phyloP scores from a whole-genome alignment of 441 rosid genomes.

The Pelargonium myrrhifolium region DNA sequence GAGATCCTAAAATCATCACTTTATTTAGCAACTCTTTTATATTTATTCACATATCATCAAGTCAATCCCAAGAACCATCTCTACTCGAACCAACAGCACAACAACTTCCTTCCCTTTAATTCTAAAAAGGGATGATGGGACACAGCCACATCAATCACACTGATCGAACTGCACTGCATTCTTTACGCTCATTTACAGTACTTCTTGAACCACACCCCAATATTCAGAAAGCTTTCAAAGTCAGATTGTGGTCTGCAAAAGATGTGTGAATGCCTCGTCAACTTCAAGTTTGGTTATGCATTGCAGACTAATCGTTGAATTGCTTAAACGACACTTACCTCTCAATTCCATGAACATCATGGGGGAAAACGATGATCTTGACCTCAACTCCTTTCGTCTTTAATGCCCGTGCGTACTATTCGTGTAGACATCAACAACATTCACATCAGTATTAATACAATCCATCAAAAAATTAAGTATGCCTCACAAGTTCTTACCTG shows the following conservation, averaged over 20 bases:
- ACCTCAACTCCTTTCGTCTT: constrained; percentile 79
- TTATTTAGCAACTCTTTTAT: no score
- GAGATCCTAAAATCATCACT: no score
- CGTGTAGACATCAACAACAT: constrained; percentile 18
- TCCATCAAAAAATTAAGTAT: neutral
- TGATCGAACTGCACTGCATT: no score
- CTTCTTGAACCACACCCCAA: constrained; percentile 84
- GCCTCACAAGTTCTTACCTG: constrained; percentile 42
- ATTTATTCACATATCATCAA: no score
- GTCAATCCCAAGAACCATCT: no score
- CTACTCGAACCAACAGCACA: no score
- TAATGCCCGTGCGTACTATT: constrained; percentile 65
- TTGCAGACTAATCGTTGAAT: neutral
- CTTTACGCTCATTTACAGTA: constrained; percentile 38
- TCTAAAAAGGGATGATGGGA: no score
- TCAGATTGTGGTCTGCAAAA: constrained; percentile 83
- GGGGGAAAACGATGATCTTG: constrained; percentile 61
- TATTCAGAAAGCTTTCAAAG: constrained; percentile 69
- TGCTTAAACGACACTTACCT: constrained; percentile 33
- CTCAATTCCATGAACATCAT: constrained; percentile 60
- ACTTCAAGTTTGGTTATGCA: no score
- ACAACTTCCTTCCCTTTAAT: no score
- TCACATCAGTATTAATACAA: neutral
- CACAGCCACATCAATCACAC: no score
- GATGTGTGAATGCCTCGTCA: neutral